Evolutionary conservation across 2,329 filamentous ascomycete species (phyloP).

Genomic region (Hypocrella siamensis): DNA sequence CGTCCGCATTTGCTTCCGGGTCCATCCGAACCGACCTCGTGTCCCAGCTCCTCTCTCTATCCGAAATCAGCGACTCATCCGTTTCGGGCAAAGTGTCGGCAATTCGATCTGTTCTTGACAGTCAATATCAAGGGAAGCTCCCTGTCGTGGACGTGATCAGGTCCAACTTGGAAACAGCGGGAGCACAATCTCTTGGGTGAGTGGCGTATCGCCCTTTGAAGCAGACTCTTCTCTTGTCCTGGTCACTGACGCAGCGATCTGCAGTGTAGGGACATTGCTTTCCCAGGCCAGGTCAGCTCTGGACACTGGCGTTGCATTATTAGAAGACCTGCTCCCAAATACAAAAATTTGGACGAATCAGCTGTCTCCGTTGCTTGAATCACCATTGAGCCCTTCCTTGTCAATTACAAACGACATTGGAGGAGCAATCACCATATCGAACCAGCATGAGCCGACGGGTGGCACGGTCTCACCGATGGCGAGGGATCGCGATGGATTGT

Average conservation of each 20-base stretch:
- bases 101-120: constrained; percentile 30
- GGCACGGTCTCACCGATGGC: constrained; percentile 14
- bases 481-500: constrained; percentile 54
- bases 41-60: constrained; percentile 35
- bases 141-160: constrained; percentile 37
- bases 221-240: not conserved
- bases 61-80: constrained; percentile 27
- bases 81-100: constrained; percentile 24
- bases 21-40: constrained; percentile 32
- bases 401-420: constrained; percentile 59
- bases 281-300: constrained; percentile 24
- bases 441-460: too few relatives aligned
- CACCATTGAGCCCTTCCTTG: constrained; percentile 43
- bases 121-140: constrained; percentile 22
- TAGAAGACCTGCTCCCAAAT: constrained; percentile 45
- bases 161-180: constrained; percentile 34
- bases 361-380: constrained; percentile 36
- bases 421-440: constrained; percentile 49
- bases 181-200: constrained; percentile 33
- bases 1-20: constrained; percentile 26
- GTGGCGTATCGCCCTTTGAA: too few relatives aligned
- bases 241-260: not conserved
- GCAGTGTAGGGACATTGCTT: constrained; percentile 35
- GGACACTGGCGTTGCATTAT: constrained; percentile 10
- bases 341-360: constrained; percentile 48